These are phyloP conservation scores for Solioccasus polychromus DNA, from an alignment of 768 basidiomycete genomes.

Conservation along the genomic window DNA sequence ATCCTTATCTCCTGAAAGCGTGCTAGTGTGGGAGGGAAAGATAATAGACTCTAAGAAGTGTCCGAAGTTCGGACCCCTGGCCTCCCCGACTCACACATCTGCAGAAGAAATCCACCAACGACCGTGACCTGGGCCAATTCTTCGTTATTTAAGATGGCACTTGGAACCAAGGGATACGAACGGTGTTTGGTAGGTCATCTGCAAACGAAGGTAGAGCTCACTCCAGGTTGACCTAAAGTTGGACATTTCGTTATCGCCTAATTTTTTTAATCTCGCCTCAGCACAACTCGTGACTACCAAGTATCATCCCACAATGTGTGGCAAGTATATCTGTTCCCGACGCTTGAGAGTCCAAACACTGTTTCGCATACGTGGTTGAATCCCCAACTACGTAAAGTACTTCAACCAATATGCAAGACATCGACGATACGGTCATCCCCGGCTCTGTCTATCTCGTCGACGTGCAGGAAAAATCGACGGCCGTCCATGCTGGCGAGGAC, in stretches of 20 bases:
- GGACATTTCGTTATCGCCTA: not conserved
- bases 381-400: not conserved
- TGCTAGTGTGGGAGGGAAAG: no score
- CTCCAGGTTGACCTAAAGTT: constrained; percentile 1
- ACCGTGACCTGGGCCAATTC: no score
- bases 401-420: constrained; percentile 9
- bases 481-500: constrained; percentile 12
- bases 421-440: constrained; percentile 18
- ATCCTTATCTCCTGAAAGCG: constrained; percentile 6
- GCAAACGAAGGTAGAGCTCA: not conserved
- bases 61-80: no score
- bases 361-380: no score
- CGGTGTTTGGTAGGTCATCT: not conserved
- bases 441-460: constrained; percentile 26
- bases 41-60: no score
- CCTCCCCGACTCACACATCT: not conserved
- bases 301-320: not conserved
- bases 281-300: not conserved
- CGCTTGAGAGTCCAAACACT: no score
- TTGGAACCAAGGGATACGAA: not conserved
- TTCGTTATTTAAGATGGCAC: not conserved
- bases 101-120: no score
- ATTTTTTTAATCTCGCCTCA: not conserved
- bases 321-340: no score
- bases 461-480: constrained; percentile 12